phyloP scores from a whole-genome alignment of 2,329 filamentous ascomycete genomes.

The Verticillium isaacii region DNA sequence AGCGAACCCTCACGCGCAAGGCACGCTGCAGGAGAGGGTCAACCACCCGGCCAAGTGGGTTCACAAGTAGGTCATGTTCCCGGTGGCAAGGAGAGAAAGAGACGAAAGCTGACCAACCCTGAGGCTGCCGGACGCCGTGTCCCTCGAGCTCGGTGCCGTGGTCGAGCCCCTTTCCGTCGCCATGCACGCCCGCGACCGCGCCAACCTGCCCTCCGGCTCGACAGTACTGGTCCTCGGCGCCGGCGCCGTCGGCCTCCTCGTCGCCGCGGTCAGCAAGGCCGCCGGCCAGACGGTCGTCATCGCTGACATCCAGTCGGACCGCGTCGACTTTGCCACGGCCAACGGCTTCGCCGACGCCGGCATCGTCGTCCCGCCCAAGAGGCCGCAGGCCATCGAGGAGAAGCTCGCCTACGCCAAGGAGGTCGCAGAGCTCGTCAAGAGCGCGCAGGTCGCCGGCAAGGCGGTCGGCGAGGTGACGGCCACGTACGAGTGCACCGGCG shows the following conservation, averaged over 20 bases:
- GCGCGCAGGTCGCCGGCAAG: conserved; percentile 28
- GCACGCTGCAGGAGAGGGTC: conserved; percentile 52
- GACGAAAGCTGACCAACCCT: background rate
- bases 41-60: conserved; percentile 54
- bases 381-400: conserved; percentile 44
- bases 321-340: conserved; percentile 51
- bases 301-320: conserved; percentile 51
- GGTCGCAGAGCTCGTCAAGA: conserved; percentile 39
- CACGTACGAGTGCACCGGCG: conserved; percentile 76
- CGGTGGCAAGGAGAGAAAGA: background rate
- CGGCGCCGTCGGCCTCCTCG: conserved; percentile 56
- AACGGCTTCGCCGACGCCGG: conserved; percentile 52
- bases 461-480: conserved; percentile 60
- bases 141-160: conserved; percentile 50
- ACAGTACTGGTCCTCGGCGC: conserved; percentile 54
- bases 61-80: conserved; percentile 40
- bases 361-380: conserved; percentile 43
- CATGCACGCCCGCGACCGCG: conserved; percentile 49
- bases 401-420: conserved; percentile 47
- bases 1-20: conserved; percentile 51
- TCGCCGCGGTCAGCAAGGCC: conserved; percentile 51
- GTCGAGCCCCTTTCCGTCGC: conserved; percentile 57
- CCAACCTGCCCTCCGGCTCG: conserved; percentile 28
- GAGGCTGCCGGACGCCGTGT: conserved; percentile 42
- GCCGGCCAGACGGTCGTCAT: conserved; percentile 42